These are phyloP conservation scores for Ascochyta lentis DNA, from an alignment of 2,329 filamentous ascomycete species.

Conservation along the genomic window DNA sequence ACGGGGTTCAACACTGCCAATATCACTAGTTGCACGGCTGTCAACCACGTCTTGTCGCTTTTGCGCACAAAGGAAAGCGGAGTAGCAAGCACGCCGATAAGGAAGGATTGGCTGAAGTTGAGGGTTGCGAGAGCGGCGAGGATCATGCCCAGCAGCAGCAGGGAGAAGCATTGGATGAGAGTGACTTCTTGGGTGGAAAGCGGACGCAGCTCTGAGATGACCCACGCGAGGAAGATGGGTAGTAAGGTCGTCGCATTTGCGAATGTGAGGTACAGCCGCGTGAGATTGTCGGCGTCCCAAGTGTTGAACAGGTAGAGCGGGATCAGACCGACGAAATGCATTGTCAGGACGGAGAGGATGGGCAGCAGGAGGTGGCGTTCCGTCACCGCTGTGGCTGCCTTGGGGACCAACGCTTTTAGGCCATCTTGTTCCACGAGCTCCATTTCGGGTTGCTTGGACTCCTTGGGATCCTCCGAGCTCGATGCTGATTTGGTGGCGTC, in stretches of 20 bases:
- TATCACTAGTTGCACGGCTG: slow-evolving; percentile 21
- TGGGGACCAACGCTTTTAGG: slow-evolving; percentile 49
- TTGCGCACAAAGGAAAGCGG: slow-evolving; percentile 76
- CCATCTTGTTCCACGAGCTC: slow-evolving; percentile 46
- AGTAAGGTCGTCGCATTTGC: slow-evolving; percentile 44
- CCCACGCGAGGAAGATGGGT: slow-evolving; percentile 39
- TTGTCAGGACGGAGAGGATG: slow-evolving; percentile 71
- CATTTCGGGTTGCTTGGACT: slow-evolving; percentile 8
- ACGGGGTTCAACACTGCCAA: slow-evolving; percentile 44
- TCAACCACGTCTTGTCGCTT: slow-evolving; percentile 14
- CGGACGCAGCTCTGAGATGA: slow-evolving; percentile 48
- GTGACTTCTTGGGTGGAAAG: slow-evolving; percentile 74
- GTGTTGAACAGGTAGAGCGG: slow-evolving; percentile 90
- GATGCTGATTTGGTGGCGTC: slow-evolving; percentile 40
- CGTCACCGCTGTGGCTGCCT: slow-evolving; percentile 47
- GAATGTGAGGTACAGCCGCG: slow-evolving; percentile 36
- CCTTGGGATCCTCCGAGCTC: slow-evolving; percentile 60
- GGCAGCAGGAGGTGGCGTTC: slow-evolving; percentile 76
- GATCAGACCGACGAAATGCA: slow-evolving; percentile 78
- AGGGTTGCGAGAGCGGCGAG: slow-evolving; percentile 91
- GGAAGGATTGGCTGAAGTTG: slow-evolving; percentile 90
- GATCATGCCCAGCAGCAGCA: slow-evolving; percentile 90
- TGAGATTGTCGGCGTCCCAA: slow-evolving; percentile 59
- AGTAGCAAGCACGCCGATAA: slow-evolving; percentile 78
- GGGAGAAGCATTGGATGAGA: slow-evolving; percentile 86